These are phyloP conservation scores for Neopestalotiopsis sp. DNA, from an alignment of 2,329 filamentous ascomycete genomes.

Conservation along the genomic window DNA sequence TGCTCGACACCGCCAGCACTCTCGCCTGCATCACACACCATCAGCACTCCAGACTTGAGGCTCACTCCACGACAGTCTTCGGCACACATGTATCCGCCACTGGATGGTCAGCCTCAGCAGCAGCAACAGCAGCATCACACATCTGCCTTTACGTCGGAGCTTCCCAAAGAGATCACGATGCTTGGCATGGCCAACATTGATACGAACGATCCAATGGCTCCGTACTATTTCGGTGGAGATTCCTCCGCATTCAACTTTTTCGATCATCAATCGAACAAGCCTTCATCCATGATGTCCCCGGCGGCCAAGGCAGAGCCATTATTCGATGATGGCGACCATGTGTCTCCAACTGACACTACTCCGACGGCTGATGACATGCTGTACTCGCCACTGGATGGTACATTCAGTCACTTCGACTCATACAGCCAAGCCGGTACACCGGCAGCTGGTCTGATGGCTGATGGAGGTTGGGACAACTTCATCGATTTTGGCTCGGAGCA, in stretches of 20 bases:
- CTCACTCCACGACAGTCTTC: conserved; percentile 34
- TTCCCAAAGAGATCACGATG: conserved; percentile 50
- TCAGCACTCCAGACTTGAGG: conserved; percentile 28
- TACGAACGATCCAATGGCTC: conserved; percentile 36
- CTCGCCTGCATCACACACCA: conserved; percentile 30
- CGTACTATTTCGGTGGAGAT: conserved; percentile 32
- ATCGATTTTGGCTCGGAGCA: conserved; percentile 38
- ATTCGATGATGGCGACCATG: background rate
- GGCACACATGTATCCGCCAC: conserved; percentile 29
- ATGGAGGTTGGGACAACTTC: conserved; percentile 35
- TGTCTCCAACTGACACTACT: conserved; percentile 12
- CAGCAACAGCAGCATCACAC: conserved; percentile 31
- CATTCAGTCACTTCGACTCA: conserved; percentile 20
- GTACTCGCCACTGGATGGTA: conserved; percentile 25
- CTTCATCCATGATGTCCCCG: conserved; percentile 5
- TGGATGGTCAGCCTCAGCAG: conserved; percentile 30
- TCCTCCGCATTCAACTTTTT: conserved; percentile 28
- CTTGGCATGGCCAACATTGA: conserved; percentile 38
- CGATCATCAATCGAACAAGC: conserved; percentile 24
- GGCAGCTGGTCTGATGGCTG: conserved; percentile 23
- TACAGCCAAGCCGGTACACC: conserved; percentile 29
- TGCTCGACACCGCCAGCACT: conserved; percentile 34
- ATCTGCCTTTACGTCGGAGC: conserved; percentile 48
- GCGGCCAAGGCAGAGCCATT: background rate
- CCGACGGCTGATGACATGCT: conserved; percentile 22